phyloP scores from a whole-genome alignment of 768 basidiomycete species.

The Tephrocybe sp. region DNA sequence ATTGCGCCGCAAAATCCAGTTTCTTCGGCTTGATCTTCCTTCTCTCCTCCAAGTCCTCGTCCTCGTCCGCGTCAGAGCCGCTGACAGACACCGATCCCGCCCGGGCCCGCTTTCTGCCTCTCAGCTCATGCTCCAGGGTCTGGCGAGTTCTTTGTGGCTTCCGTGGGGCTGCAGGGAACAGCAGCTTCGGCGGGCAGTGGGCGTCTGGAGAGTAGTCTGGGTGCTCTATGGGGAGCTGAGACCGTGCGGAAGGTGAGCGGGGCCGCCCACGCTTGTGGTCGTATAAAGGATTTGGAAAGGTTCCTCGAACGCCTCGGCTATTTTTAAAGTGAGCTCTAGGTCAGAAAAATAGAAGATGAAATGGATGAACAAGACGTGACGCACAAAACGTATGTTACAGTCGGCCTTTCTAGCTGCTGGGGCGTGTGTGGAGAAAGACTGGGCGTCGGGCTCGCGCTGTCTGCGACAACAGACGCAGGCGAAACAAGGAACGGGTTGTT shows the following conservation, averaged over 20 bases:
- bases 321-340: slow-evolving; percentile 2
- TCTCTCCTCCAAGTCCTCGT: slow-evolving; percentile 10
- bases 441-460: slow-evolving; percentile 33
- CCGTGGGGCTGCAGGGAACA: slow-evolving; percentile 44
- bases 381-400: slow-evolving; percentile 73
- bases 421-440: slow-evolving; percentile 34
- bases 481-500: slow-evolving; percentile 65
- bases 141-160: slow-evolving; percentile 13
- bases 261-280: slow-evolving; percentile 42
- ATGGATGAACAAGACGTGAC: slow-evolving; percentile 25
- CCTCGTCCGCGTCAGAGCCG: slow-evolving; percentile 20
- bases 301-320: slow-evolving; percentile 68
- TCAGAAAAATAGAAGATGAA: neutral
- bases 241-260: slow-evolving; percentile 42
- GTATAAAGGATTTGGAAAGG: slow-evolving; percentile 65
- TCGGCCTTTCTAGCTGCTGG: slow-evolving; percentile 52
- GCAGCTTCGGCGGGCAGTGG: slow-evolving; percentile 52
- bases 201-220: slow-evolving; percentile 64
- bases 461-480: slow-evolving; percentile 31
- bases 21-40: slow-evolving; percentile 22
- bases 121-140: slow-evolving; percentile 11
- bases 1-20: slow-evolving; percentile 23
- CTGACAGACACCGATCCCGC: slow-evolving; percentile 17
- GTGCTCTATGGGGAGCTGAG: slow-evolving; percentile 58
- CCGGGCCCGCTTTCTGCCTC: slow-evolving; percentile 1